These are phyloP conservation scores for Corymbia maculata DNA, from an alignment of 345 rosid genomes.

Conservation along the genomic window DNA sequence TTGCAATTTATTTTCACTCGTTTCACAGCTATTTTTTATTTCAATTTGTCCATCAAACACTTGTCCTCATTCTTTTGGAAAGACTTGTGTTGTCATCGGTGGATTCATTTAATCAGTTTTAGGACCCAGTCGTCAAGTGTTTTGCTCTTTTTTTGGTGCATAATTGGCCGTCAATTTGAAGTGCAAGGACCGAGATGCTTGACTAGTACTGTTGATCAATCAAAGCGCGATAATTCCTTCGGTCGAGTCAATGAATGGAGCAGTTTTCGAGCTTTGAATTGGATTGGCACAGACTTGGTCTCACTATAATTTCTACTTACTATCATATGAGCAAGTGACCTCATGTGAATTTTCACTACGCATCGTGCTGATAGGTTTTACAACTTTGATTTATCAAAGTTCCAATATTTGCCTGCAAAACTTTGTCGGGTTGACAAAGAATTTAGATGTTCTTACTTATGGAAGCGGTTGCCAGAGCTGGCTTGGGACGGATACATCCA, in stretches of 20 bases:
- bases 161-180: background rate
- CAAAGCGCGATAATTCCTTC: background rate
- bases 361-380: background rate
- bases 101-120: background rate
- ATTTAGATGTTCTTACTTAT: background rate
- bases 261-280: background rate
- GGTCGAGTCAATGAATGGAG: background rate
- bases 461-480: background rate
- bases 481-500: background rate
- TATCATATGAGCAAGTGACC: background rate
- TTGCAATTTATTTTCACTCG: background rate
- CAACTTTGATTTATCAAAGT: background rate
- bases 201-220: background rate
- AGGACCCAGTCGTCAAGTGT: background rate
- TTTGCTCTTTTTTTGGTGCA: background rate
- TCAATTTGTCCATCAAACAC: background rate
- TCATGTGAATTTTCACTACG: background rate
- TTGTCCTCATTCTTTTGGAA: background rate
- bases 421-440: background rate
- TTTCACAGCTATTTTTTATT: background rate
- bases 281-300: background rate
- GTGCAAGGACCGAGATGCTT: background rate
- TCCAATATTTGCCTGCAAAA: background rate
- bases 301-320: background rate
- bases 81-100: background rate